Base-by-base conservation (phyloP, 352 stramenopile genomes). In the Pythium apleroticum region DNA sequence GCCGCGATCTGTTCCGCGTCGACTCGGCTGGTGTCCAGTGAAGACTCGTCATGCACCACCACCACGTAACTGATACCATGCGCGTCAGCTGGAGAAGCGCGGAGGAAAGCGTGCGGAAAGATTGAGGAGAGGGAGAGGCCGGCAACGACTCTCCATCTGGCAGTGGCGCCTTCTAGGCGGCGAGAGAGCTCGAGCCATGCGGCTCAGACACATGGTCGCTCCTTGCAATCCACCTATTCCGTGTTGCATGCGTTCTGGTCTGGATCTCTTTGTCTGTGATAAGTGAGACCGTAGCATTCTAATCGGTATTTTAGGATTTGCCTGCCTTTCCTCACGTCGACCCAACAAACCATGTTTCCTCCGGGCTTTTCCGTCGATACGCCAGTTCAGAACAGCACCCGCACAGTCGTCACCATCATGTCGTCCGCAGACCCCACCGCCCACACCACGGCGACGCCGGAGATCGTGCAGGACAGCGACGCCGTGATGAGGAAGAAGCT, bases 21-120 rank as follows among this genome's bases (percentile, higher is more conserved):
- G 50, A 81, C 6, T 61, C 79, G 43, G 56, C 63, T 15, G 73
- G 67, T 4, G 71, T 86, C n/a, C n/a, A n/a, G n/a, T n/a, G n/a
- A n/a, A n/a, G n/a, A n/a, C n/a, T n/a, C n/a, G n/a, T n/a, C n/a
- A n/a, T n/a, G n/a, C n/a, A n/a, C n/a, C n/a, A n/a, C n/a, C n/a
- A n/a, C n/a, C n/a, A n/a, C n/a, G n/a, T n/a, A n/a, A n/a, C n/a
- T n/a, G n/a, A n/a, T n/a, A n/a, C n/a, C n/a, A n/a, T n/a, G n/a
- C n/a, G n/a, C n/a, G n/a, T n/a, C n/a, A n/a, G n/a, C n/a, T n/a
- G 37, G 19, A 46, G 37, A 46, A 46, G 37, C 11, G 19, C 14
- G 37, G 19, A 46, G 37, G 37, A 46, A 46, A 19, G 9, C 6
- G 37, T 46, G 19, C 19, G 37, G 37, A 46, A 46, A 46, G 37